Evolutionary conservation across 2,329 filamentous ascomycete species (phyloP), one percentile per base, ranked within the genome.

Genomic region (Ophioceras dolichostomum): DNA sequence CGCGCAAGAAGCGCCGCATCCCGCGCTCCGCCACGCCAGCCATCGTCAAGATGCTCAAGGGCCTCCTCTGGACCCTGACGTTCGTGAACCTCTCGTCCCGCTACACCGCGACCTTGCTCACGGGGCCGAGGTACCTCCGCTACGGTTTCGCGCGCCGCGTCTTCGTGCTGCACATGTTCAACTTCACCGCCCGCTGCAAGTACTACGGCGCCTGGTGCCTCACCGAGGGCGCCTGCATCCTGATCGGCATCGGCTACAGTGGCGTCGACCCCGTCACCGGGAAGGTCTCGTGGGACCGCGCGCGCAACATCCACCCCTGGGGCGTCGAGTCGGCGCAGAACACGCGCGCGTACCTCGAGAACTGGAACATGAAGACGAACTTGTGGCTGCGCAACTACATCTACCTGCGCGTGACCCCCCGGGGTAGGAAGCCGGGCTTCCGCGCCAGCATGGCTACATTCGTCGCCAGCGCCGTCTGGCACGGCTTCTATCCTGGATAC

Each of bases 281-380:
- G 40, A 86, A 83, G 53, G 79, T 93, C 2, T 83, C 79, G 41
- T 98, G 91, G 83, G 79, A 94, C 52, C 78, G 89, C 20, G 65
- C 96, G 14, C 81, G 85, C 48, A 98, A 98, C 53, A 85, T 98
- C 47, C 78, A 83, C 46, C 83, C 91, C 0, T 80, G 78, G 70
- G 76, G 74, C 3, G 83, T 98, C 20, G 91, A 98, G 61, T 69
- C 76, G 1, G 91, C 89, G 1, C 88, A 95, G 60, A 98, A 96
- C 56, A 83, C 84, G n/a, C 79, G 89, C 38, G 87, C 76, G 2
- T 96, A 91, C 50, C 70, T 98, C 3, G 89, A 80, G 34, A 83
- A 77, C 51, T 98, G 91, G 91, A 98, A 98, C 58, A 94, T 95
- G 65, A 96, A 96, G 60, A 98, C 91, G 10, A 98, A 95, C 57